Base-by-base conservation (phyloP, 108 stramenopile genomes). In the Schizochytrium sp. region DNA sequence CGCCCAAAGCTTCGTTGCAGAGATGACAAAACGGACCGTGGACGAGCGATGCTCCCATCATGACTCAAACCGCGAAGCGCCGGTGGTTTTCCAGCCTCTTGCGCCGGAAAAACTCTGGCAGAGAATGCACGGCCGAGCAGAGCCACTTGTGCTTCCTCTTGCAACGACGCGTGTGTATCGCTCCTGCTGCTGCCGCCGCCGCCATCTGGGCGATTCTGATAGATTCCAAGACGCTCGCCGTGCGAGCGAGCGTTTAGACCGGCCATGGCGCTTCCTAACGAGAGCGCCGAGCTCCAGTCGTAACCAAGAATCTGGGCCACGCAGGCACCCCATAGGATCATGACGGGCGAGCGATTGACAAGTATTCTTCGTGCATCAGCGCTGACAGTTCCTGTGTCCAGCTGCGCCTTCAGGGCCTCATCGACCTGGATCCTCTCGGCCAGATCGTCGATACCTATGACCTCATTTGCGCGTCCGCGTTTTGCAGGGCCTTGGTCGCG, bases 241-340 rank as follows among this genome's bases (percentile, higher is more conserved):
- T 83, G 76, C 45, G 76, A 83, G 23, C 76, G 19, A 1, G 76
- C 76, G 28, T 83, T 83, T 1, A 83, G 45, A 12, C 23, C 45
- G n/a, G 76, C 76, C 76, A 83, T 83, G n/a, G 51, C 51, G 76
- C 76, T 83, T 43, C 48, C 51, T 4, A 53, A 6, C 8, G 76
- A 83, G 48, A 83, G 51, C 2, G 76, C 76, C n/a, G 76, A 83
- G 51, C 48, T 53, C 51, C 51, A 47, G 51, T 83, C 76, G n/a
- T 45, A 4, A 45, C 76, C 76, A 18, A 53, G 48, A 8, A 47
- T 6, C 76, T 47, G n/a, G 25, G 76, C 76, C 23, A 34, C 51
- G 76, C 23, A n/a, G 23, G 51, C 76, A 2, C 76, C 76, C 76
- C 76, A 83, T 12, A 83, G 76, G 48, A 83, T 83, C 76, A 83